Conservation (phyloP, 225 moss, liverwort and hornwort genomes). For the Physcomitrium patens region DNA sequence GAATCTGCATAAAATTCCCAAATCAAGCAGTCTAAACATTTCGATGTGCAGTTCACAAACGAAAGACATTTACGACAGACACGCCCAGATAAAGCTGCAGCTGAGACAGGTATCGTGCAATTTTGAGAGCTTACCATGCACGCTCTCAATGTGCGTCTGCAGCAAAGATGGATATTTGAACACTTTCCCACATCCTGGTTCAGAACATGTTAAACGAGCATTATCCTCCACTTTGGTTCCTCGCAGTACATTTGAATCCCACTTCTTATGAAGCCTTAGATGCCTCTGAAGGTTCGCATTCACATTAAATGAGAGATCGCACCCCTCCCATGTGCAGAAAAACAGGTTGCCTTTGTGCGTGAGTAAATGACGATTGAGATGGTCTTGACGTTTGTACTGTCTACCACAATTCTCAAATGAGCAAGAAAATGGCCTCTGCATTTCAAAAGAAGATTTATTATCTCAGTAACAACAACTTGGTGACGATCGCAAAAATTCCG, state of each 20-base stretch:
- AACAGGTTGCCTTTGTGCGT: constrained; percentile 50
- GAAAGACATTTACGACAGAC: background rate
- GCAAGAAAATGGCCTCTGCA: constrained; percentile 70
- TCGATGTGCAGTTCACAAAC: background rate
- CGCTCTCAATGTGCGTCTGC: constrained; percentile 46
- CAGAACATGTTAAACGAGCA: constrained; percentile 33
- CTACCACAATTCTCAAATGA: constrained; percentile 53
- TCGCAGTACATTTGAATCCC: constrained; percentile 22
- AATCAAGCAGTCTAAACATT: background rate
- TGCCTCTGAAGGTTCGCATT: constrained; percentile 63
- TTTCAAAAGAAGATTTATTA: constrained; percentile 15
- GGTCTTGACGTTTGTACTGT: constrained; percentile 74
- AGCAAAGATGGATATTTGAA: constrained; percentile 61
- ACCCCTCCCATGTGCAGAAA: constrained; percentile 54
- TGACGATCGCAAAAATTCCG: background rate
- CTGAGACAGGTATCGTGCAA: background rate
- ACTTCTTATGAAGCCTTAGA: constrained; percentile 54
- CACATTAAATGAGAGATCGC: constrained; percentile 47
- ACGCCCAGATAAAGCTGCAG: background rate
- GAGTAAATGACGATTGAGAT: constrained; percentile 66
- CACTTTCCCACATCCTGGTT: constrained; percentile 53
- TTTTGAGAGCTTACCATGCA: constrained; percentile 52
- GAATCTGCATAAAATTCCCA: constrained; percentile 8
- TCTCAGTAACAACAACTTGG: background rate
- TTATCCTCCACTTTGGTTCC: constrained; percentile 28